Percentiles rank a stretch among this genome's conserved stretches.
These are phyloP conservation scores for Agrostemma githago DNA, from an alignment of 148 eudicot species.

Conservation along the genomic window DNA sequence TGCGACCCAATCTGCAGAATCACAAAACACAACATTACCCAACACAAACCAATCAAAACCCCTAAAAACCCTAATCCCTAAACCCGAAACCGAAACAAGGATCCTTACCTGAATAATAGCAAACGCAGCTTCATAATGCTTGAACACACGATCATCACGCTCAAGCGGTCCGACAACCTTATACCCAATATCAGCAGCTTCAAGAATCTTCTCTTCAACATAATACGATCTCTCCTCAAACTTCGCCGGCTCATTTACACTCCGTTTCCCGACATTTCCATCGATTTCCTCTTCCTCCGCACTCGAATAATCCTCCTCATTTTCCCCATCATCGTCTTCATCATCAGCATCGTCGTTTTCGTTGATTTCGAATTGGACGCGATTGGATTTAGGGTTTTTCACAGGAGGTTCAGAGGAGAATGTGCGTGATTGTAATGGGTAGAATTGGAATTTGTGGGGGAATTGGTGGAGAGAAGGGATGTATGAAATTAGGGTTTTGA, in stretches of 20 bases:
- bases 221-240: constrained; percentile 35
- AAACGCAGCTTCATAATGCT: constrained; percentile 61
- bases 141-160: constrained; percentile 53
- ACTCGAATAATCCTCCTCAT: constrained; percentile 27
- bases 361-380: not conserved
- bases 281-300: constrained; percentile 23
- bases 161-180: constrained; percentile 65
- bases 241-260: constrained; percentile 22
- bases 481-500: constrained; percentile 21
- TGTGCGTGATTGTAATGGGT: constrained; percentile 6
- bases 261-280: constrained; percentile 21
- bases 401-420: constrained; percentile 17
- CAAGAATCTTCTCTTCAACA: constrained; percentile 49
- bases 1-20: constrained; percentile 78
- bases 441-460: constrained; percentile 10
- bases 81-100: not conserved
- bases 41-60: constrained; percentile 6
- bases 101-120: constrained; percentile 77
- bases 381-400: constrained; percentile 19
- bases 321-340: constrained; percentile 19
- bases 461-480: constrained; percentile 13
- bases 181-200: constrained; percentile 77
- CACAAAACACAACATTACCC: not conserved
- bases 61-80: not conserved
- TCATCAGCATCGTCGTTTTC: constrained; percentile 17